Evolutionary conservation across 352 stramenopile genomes (phyloP), one percentile per base, ranked within the genome.

Genomic region (Globisporangium rhizosaccharum): DNA sequence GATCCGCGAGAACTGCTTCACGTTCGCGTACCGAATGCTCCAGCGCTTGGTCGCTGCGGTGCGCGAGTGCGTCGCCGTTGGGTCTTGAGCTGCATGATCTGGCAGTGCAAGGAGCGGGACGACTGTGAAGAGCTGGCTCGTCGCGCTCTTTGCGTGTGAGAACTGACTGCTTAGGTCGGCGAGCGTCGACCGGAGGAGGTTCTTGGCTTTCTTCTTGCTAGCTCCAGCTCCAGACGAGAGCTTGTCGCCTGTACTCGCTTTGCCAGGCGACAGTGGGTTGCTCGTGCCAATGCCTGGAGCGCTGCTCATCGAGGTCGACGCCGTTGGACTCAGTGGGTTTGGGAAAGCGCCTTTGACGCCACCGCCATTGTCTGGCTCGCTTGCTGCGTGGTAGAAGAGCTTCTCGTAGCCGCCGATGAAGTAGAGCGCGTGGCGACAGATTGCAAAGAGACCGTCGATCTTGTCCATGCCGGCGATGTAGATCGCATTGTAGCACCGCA

Each of bases 1-100:
- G 44, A 90, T 86, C 25, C 84, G 69, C 28, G 85, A 86, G 48
- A 93, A 90, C 46, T 91, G 79, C 45, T 83, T 87, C 54, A 93
- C 67, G 25, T 81, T 67, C 12, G 48, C 62, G 52, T 88, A 88
- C 49, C 84, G 85, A 25, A 90, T 74, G 54, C 58, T 77, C 80
- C 80, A 90, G 17, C 67, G 70, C 28, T 79, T 71, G 10, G 33
- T 44, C 20, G 50, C 20, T 54, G 30, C 25, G 26, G 30, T 15
- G 14, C 10, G 58, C 15, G 11, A 11, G 25, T 23, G 45, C 10
- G 33, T 42, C 8, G 20, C 28, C 33, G 59, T 23, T 2, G 28
- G 18, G 18, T 53, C 30, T 28, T 28, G 18, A 15, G 61, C 25
- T 12, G 51, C 7, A 1, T 46, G 36, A 23, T 41, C 42, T 41